Conservation (phyloP, 2,329 filamentous ascomycete species). For the Colletotrichum sp. region DNA sequence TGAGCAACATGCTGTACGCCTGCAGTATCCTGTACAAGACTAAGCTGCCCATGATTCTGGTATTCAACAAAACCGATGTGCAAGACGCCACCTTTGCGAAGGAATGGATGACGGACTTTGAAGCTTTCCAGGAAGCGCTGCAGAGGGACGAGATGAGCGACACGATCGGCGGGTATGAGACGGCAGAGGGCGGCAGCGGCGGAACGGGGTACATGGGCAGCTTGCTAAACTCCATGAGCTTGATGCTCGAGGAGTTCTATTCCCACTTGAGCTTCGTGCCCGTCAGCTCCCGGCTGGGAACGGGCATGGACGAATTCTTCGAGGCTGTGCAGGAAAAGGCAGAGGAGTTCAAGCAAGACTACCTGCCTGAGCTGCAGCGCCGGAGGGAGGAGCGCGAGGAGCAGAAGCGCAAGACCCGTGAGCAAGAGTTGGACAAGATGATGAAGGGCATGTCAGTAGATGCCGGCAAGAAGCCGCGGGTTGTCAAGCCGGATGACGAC, state of each 20-base stretch:
- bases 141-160: constrained; percentile 80
- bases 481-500: constrained; percentile 45
- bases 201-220: constrained; percentile 97
- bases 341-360: constrained; percentile 87
- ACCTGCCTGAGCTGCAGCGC: constrained; percentile 88
- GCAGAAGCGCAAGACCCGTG: constrained; percentile 72
- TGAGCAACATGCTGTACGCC: constrained; percentile 99
- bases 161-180: constrained; percentile 76
- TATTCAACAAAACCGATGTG: constrained; percentile 99
- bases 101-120: constrained; percentile 99
- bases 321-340: constrained; percentile 85
- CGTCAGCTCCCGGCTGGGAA: constrained; percentile 91
- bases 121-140: constrained; percentile 89
- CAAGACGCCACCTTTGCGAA: constrained; percentile 90
- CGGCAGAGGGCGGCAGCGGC: constrained; percentile 59
- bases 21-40: constrained; percentile 99
- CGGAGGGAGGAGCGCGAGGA: constrained; percentile 77
- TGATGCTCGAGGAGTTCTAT: constrained; percentile 98
- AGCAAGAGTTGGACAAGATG: constrained; percentile 87
- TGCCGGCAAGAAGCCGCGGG: constrained; percentile 26
- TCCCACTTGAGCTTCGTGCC: constrained; percentile 90
- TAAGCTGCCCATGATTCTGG: constrained; percentile 96
- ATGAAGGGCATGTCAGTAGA: constrained; percentile 86
- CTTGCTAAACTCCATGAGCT: constrained; percentile 94
- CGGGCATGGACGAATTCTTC: constrained; percentile 94